Conservation (phyloP, 2,329 filamentous ascomycete species). For the Ceratocystis cubensis region DNA sequence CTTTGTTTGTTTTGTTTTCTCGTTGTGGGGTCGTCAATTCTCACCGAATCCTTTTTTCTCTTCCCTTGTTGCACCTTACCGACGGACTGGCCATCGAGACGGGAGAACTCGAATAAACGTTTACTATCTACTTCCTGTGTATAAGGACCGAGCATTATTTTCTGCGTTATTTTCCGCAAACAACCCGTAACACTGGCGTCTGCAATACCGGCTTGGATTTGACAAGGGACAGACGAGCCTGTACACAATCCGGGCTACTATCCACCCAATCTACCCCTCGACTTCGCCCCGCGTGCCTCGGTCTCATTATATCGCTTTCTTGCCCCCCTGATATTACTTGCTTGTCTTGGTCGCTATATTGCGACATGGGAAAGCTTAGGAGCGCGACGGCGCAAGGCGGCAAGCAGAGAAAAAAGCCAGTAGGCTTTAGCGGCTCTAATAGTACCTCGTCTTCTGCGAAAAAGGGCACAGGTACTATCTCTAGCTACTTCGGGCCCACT, state of each 20-base stretch:
- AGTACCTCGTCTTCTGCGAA: neutral
- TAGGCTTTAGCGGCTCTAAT: neutral
- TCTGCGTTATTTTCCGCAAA: too few species aligned
- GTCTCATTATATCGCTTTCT: neutral
- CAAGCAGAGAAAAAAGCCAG: neutral
- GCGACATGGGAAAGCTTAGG: neutral
- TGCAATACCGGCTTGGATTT: too few species aligned
- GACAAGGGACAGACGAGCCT: too few species aligned
- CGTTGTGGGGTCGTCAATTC: neutral
- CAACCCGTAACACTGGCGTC: too few species aligned
- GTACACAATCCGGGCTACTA: too few species aligned
- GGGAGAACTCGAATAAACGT: too few species aligned
- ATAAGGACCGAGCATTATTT: too few species aligned
- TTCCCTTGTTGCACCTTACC: neutral
- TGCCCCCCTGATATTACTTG: neutral
- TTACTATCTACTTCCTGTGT: too few species aligned
- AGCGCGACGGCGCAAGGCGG: neutral
- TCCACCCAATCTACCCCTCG: neutral
- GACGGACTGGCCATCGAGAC: neutral
- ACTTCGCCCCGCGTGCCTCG: neutral
- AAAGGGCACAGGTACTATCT: slow-evolving; percentile 1
- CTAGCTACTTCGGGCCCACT: neutral
- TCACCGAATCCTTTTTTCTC: neutral
- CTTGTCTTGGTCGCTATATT: neutral
- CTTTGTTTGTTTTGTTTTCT: neutral